Percentiles rank a stretch among this genome's conserved stretches.
Conservation (phyloP, 371 early-diverging fungal species). For the Saksenaea oblongispora region DNA sequence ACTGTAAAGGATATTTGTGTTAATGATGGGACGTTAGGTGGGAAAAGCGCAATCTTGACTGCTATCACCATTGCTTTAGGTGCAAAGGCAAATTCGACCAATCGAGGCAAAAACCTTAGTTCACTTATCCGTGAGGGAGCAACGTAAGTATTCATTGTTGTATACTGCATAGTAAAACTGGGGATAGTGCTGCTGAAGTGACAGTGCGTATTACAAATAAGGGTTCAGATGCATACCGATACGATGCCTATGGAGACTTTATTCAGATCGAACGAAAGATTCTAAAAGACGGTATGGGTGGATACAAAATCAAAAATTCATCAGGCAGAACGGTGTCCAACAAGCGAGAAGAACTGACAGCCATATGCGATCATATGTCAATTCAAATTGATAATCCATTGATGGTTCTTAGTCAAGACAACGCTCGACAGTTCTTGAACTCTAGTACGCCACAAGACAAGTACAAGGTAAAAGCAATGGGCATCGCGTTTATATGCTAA, state of each 20-base stretch:
- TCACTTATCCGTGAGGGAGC: slow-evolving; percentile 86
- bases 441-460: slow-evolving; percentile 82
- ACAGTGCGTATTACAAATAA: slow-evolving; percentile 78
- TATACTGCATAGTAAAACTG: not conserved
- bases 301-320: slow-evolving; percentile 76
- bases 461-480: slow-evolving; percentile 58
- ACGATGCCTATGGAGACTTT: slow-evolving; percentile 76
- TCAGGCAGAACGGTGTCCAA: slow-evolving; percentile 66
- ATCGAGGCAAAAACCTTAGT: slow-evolving; percentile 80
- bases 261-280: slow-evolving; percentile 86
- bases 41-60: slow-evolving; percentile 95
- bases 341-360: slow-evolving; percentile 78
- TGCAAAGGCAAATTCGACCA: slow-evolving; percentile 85
- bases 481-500: not conserved
- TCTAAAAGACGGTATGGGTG: slow-evolving; percentile 63
- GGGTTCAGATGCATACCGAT: slow-evolving; percentile 81
- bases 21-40: slow-evolving; percentile 48
- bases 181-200: slow-evolving; percentile 60
- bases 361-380: slow-evolving; percentile 86
- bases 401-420: slow-evolving; percentile 90
- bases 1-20: not conserved
- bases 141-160: slow-evolving; percentile 39
- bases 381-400: slow-evolving; percentile 94
- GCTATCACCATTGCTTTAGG: slow-evolving; percentile 90
- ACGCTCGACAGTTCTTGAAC: slow-evolving; percentile 87